Evolutionary conservation across 257 asterid species (phyloP).

Genomic region (Ligustrum vulgare): DNA sequence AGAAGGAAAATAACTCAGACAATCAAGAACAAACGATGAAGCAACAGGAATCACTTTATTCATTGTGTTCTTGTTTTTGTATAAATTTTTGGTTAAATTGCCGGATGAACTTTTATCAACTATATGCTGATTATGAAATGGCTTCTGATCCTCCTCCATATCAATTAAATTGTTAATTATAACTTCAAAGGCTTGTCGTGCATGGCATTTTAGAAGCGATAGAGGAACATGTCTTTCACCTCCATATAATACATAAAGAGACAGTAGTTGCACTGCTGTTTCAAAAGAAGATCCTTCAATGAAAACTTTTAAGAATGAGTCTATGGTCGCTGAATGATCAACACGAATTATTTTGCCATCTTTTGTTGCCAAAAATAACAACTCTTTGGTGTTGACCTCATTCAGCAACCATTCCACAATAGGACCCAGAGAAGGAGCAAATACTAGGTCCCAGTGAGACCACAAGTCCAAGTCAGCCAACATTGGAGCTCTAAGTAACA

Average conservation of each 20-base stretch:
- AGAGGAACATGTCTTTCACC: slow-evolving; percentile 71
- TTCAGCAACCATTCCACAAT: slow-evolving; percentile 81
- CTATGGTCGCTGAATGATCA: slow-evolving; percentile 73
- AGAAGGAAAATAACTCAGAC: slow-evolving; percentile 75
- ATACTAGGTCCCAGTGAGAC: slow-evolving; percentile 87
- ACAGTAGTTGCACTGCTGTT: slow-evolving; percentile 73
- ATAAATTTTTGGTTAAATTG: slow-evolving; percentile 28
- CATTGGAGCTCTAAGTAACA: slow-evolving; percentile 82
- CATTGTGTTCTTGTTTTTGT: slow-evolving; percentile 29
- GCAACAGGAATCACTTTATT: slow-evolving; percentile 37
- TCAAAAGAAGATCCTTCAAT: slow-evolving; percentile 65
- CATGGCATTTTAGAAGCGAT: slow-evolving; percentile 75
- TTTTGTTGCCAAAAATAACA: slow-evolving; percentile 72
- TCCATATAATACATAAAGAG: slow-evolving; percentile 77
- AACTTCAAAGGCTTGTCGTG: slow-evolving; percentile 68
- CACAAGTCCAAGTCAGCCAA: slow-evolving; percentile 70
- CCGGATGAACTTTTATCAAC: slow-evolving; percentile 25
- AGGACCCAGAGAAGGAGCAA: slow-evolving; percentile 90
- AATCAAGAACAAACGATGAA: slow-evolving; percentile 75
- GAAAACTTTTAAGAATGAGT: slow-evolving; percentile 64
- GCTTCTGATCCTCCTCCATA: slow-evolving; percentile 31
- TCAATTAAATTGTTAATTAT: slow-evolving; percentile 45
- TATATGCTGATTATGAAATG: slow-evolving; percentile 30
- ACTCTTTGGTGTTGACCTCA: slow-evolving; percentile 67
- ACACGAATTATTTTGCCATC: slow-evolving; percentile 81